Evolutionary conservation across 1,284 basidiomycete species (phyloP).

Genomic region (Ceraceosorus guamensis): DNA sequence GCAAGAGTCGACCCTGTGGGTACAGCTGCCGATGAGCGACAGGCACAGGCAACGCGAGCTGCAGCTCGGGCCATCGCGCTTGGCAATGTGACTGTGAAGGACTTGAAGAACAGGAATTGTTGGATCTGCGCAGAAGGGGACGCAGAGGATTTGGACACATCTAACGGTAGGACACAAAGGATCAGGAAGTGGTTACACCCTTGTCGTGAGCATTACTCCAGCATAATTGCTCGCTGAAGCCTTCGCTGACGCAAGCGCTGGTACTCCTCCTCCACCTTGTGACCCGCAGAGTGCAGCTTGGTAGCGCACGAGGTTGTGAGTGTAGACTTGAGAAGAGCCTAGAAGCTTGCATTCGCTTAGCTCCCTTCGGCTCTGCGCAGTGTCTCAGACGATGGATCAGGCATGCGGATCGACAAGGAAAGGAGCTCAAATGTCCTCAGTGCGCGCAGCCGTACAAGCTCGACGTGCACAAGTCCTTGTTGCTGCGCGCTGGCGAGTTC

Average conservation of each 20-base stretch:
- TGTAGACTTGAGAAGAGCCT: too few relatives aligned
- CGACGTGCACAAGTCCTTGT: constrained; percentile 20
- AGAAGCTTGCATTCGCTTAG: too few relatives aligned
- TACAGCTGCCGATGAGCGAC: too few relatives aligned
- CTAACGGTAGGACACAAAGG: too few relatives aligned
- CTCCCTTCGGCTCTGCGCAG: too few relatives aligned
- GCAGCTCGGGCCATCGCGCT: too few relatives aligned
- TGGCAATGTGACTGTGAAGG: not conserved
- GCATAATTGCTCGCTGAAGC: too few relatives aligned
- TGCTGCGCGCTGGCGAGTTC: constrained; percentile 20
- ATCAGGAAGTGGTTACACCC: constrained; percentile 17
- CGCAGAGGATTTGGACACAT: constrained; percentile 14
- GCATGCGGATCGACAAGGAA: constrained; percentile 15
- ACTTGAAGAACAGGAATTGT: constrained; percentile 16
- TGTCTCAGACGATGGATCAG: constrained; percentile 35
- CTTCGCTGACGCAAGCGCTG: too few relatives aligned
- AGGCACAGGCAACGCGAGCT: too few relatives aligned
- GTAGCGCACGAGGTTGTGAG: constrained; percentile 28
- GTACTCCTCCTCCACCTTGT: too few relatives aligned
- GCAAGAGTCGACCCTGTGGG: too few relatives aligned
- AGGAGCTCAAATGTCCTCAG: constrained; percentile 27
- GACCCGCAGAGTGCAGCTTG: constrained; percentile 23
- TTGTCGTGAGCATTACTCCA: too few relatives aligned
- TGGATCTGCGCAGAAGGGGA: constrained; percentile 43
- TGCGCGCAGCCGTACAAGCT: constrained; percentile 30